Evolutionary conservation across 2,329 filamentous ascomycete species (phyloP).

Genomic region (Calonectria honghensis): DNA sequence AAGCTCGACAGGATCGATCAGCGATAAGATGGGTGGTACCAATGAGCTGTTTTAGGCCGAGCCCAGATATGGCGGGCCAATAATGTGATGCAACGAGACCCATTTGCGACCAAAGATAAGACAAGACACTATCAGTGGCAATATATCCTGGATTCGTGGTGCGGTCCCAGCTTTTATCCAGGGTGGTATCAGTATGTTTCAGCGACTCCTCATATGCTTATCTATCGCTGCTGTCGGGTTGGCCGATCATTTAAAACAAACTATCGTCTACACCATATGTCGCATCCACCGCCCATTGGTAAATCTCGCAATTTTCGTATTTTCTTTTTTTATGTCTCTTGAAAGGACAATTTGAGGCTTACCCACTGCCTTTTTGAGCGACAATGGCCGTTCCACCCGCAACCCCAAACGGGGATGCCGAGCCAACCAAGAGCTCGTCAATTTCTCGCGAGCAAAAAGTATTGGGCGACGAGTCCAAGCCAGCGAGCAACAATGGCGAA

Average conservation of each 20-base stretch:
- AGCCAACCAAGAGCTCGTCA: neutral
- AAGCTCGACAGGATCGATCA: neutral
- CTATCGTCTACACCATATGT: no score
- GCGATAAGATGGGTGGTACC: neutral
- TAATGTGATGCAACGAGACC: neutral
- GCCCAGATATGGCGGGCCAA: neutral
- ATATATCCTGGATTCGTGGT: neutral
- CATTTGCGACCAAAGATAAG: conserved; percentile 2
- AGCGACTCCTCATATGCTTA: neutral
- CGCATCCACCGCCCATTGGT: neutral
- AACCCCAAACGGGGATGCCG: neutral
- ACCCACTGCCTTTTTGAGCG: no score
- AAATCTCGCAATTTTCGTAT: neutral
- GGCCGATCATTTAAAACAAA: conserved; percentile 16
- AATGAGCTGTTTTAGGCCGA: neutral
- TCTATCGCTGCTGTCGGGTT: neutral
- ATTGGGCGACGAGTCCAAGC: neutral
- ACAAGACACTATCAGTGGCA: neutral
- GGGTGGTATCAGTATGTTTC: conserved; percentile 12
- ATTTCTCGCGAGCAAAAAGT: neutral
- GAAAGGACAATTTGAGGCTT: neutral
- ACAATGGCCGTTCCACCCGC: neutral
- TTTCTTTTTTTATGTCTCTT: neutral
- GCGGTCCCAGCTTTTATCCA: neutral
- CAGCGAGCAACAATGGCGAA: neutral